Base-by-base conservation (phyloP, 345 rosid species). In the Carallia pectinifolia region DNA sequence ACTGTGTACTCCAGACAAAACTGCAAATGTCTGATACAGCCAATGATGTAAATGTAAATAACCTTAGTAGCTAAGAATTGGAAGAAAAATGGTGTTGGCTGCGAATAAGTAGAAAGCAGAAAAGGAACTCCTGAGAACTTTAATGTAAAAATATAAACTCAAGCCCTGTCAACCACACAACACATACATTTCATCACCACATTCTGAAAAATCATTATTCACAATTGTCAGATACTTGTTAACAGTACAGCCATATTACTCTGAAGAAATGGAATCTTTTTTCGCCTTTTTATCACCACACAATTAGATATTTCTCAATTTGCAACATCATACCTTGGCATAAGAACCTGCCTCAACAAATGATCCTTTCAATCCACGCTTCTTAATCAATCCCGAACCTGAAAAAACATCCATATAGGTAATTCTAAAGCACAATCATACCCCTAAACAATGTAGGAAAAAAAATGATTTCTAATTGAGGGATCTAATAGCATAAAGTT, bases 351-450 rank as follows among this genome's bases (percentile, higher is more conserved):
- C 97, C 52, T 89, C 96, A 29, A 58, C 87, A 65, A 92, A 81
- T 50, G 97, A 90, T 71, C 96, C 96, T 82, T 83, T 87, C 47
- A 90, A 89, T 61, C 97, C 89, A 78, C 86, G 85, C 84, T 79
- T 95, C 82, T 82, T 85, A 68, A 92, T 23, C 88, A 92, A 81
- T 62, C 97, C 97, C 1, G 91, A 83, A 75, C 93, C 97, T 95
- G 85, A 76, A 70, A 76, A 37, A 66, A 10, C 54, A 53, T 64
- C 55, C 34, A 47, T 19, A 29, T 38, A 23, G 52, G 50, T 4
- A 34, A 72, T 47, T 31, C 38, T 54, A 37, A 18, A 48, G 60
- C 33, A 67, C 7, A 36, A 4, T 4, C 4, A 27, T 40, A 44
- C 50, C 71, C 27, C 50, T 7, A 38, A 71, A 38, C 18, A 37